phyloP scores from a whole-genome alignment of 2,329 filamentous ascomycete genomes.

The Parastagonospora nodorum region DNA sequence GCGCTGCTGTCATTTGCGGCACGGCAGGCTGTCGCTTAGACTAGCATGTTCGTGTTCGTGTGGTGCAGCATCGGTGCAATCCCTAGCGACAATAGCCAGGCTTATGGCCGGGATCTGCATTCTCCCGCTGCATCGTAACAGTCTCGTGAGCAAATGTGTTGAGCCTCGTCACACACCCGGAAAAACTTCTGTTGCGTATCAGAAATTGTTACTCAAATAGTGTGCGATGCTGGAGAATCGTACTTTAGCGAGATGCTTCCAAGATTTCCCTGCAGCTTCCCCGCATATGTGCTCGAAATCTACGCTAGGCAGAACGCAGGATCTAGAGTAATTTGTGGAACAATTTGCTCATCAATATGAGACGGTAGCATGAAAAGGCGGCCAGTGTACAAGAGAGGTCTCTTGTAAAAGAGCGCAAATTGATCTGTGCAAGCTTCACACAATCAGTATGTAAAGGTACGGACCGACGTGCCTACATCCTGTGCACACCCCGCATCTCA shows the following conservation, averaged over 20 bases:
- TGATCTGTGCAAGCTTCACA: too few relatives aligned
- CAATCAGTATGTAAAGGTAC: too few relatives aligned
- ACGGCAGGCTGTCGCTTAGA: too few relatives aligned
- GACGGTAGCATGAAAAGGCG: too few relatives aligned
- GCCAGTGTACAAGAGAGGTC: neutral
- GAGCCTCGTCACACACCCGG: neutral
- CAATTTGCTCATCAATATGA: too few relatives aligned
- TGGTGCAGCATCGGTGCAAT: constrained; percentile 29
- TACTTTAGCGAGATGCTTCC: neutral
- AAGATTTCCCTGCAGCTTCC: constrained; percentile 4
- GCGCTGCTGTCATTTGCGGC: neutral
- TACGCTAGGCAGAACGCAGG: too few relatives aligned
- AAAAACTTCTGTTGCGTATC: neutral
- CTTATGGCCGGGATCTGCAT: constrained; percentile 27
- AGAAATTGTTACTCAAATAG: neutral
- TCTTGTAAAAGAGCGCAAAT: neutral
- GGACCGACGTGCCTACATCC: too few relatives aligned
- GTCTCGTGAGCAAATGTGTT: neutral
- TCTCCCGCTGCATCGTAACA: constrained; percentile 23
- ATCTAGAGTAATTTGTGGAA: too few relatives aligned
- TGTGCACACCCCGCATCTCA: too few relatives aligned
- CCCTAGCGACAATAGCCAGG: constrained; percentile 14
- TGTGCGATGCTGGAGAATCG: neutral
- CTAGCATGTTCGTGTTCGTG: neutral
- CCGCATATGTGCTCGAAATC: neutral